Evolutionary conservation across 768 basidiomycete species (phyloP), one percentile per base, ranked within the genome.

Genomic region (Pleurotus citrinopileatus): DNA sequence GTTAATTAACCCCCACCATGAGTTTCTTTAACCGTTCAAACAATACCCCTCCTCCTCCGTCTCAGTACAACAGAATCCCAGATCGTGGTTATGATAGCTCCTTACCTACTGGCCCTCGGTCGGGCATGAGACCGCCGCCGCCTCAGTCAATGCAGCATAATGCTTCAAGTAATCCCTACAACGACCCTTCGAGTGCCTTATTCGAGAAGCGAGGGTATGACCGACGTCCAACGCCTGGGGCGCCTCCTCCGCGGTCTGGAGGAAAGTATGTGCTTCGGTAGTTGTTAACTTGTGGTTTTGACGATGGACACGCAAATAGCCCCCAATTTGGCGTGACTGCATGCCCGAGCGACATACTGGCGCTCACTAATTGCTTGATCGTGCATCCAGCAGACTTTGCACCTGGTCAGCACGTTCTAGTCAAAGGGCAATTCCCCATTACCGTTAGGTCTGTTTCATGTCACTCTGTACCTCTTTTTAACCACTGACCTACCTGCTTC

Each of bases 341-440:
- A 15, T 78, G 81, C 52, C 88, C 91, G 0, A 83, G 75, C 54
- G 81, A 86, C 46, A 68, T 77, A 1, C 78, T 93, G 22, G 94
- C 93, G 0, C 73, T 93, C 55, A 79, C 83, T 15, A 96, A 95
- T 67, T 85, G 91, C 60, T 65, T 96, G 13, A 81, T 95, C 40
- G 91, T 92, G 25, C 75, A 90, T 67, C 83, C 87, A 1, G 72
- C 76, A 3, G 93, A 97, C 68, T 95, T 95, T 63, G 68, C 70
- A 6, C 71, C 81, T 12, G 83, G 85, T 4, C 80, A 84, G 47
- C 92, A 93, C 67, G 87, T 93, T 36, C 69, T 88, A 13, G 73
- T 95, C 23, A 93, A 94, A 60, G 78, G 82, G 42, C 62, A 72
- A 45, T 95, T 78, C 62, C 78, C 89, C 20, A 61, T 91, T 50